Percentiles rank a stretch among this genome's conserved stretches.
Evolutionary conservation across 352 stramenopile genomes (phyloP).

Genomic region (Chrysophaeum taylorii): DNA sequence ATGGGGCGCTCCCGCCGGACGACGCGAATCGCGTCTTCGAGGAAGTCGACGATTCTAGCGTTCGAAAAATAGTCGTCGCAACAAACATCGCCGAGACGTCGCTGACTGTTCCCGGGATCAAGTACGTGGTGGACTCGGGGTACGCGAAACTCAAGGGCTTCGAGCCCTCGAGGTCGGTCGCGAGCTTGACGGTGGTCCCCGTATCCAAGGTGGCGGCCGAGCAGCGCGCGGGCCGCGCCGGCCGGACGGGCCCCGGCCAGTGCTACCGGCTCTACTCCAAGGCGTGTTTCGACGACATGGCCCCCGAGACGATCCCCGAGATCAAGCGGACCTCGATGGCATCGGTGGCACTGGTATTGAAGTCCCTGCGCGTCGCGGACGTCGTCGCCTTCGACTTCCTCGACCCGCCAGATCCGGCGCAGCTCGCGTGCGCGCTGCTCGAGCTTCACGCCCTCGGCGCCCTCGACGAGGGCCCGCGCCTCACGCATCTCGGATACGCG

Average conservation of each 20-base stretch:
- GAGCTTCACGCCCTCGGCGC: conserved; percentile 35
- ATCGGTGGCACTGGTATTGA: conserved; percentile 1
- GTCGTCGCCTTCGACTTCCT: conserved; percentile 34
- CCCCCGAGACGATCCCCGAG: conserved; percentile 34
- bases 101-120: conserved; percentile 81
- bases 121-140: conserved; percentile 83
- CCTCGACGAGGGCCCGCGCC: conserved; percentile 20
- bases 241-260: conserved; percentile 56
- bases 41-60: conserved; percentile 30
- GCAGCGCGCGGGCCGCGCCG: conserved; percentile 73
- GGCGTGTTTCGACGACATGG: conserved; percentile 29
- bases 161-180: conserved; percentile 44
- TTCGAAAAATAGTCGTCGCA: conserved; percentile 92
- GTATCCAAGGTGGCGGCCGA: conserved; percentile 85
- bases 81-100: conserved; percentile 96
- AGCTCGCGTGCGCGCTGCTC: conserved; percentile 30
- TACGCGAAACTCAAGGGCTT: conserved; percentile 73
- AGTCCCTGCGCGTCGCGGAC: conserved; percentile 25
- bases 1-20: conserved; percentile 81
- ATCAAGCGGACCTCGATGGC: conserved; percentile 25
- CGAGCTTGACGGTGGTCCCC: conserved; percentile 46
- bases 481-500: conserved; percentile 21
- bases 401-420: conserved; percentile 29
- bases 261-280: conserved; percentile 39
- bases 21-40: conserved; percentile 57